Evolutionary conservation across 2,329 filamentous ascomycete species (phyloP).

Genomic region (Fusarium albosuccineum): DNA sequence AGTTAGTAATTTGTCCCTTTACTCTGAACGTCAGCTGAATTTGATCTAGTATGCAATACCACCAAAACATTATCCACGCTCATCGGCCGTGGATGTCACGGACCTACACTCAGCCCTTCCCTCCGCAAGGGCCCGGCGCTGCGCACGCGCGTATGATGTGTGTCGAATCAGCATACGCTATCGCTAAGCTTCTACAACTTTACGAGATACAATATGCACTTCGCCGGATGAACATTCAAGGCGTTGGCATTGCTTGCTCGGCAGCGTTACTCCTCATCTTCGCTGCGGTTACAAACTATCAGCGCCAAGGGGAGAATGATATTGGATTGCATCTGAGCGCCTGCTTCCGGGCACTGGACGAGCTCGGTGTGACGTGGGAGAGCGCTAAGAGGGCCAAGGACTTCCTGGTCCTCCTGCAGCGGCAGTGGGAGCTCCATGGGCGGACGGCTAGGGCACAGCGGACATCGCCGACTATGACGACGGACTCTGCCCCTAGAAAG

Average conservation of each 20-base stretch:
- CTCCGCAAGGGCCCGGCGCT: slow-evolving; percentile 41
- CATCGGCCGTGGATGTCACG: slow-evolving; percentile 47
- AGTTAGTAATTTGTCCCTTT: slow-evolving; percentile 23
- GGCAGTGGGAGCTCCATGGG: slow-evolving; percentile 37
- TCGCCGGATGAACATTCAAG: slow-evolving; percentile 37
- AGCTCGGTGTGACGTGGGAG: slow-evolving; percentile 41
- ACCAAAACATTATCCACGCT: slow-evolving; percentile 44
- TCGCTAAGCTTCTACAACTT: slow-evolving; percentile 32
- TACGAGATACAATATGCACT: slow-evolving; percentile 36
- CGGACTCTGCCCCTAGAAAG: slow-evolving; percentile 29
- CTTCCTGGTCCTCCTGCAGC: slow-evolving; percentile 41
- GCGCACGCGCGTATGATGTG: slow-evolving; percentile 42
- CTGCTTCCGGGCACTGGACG: slow-evolving; percentile 45
- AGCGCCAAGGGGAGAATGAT: slow-evolving; percentile 17
- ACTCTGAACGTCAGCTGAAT: not conserved
- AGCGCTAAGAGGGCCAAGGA: slow-evolving; percentile 42
- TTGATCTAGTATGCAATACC: slow-evolving; percentile 44
- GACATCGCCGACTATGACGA: not conserved
- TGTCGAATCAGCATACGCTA: slow-evolving; percentile 36
- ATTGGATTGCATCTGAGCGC: slow-evolving; percentile 34
- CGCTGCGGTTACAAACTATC: slow-evolving; percentile 41
- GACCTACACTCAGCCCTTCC: slow-evolving; percentile 36
- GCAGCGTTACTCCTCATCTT: slow-evolving; percentile 39
- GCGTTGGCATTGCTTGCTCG: slow-evolving; percentile 23
- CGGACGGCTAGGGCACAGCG: slow-evolving; percentile 15